Evolutionary conservation across 2,329 filamentous ascomycete genomes (phyloP).

Genomic region (Lachnellula occidentalis): DNA sequence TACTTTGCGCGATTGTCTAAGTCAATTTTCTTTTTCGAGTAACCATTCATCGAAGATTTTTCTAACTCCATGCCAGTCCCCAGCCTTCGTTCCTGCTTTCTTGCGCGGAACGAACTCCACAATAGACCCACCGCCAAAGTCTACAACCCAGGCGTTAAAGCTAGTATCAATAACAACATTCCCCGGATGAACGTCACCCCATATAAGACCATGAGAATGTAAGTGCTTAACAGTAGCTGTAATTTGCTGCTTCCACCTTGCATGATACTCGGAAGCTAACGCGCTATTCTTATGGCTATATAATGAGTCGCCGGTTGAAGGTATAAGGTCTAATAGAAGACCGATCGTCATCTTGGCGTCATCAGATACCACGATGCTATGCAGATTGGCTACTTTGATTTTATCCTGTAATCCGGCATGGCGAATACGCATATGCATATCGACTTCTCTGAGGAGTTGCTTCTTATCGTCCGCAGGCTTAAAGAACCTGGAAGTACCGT

Average conservation of each 20-base stretch:
- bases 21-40: conserved; percentile 7
- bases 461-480: conserved; percentile 8
- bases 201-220: conserved; percentile 16
- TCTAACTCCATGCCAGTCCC: conserved; percentile 11
- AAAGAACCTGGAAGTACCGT: conserved; percentile 9
- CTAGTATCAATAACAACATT: conserved; percentile 20
- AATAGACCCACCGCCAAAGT: conserved; percentile 21
- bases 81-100: conserved; percentile 12
- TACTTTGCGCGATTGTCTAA: background rate
- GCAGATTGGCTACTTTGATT: conserved; percentile 10
- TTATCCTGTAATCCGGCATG: conserved; percentile 10
- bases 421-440: conserved; percentile 11
- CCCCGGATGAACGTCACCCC: conserved; percentile 20
- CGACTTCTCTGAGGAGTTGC: conserved; percentile 13
- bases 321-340: conserved; percentile 15
- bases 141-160: conserved; percentile 15
- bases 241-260: conserved; percentile 12
- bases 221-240: conserved; percentile 12
- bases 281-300: conserved; percentile 3
- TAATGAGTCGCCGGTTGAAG: conserved; percentile 11
- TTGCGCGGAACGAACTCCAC: conserved; percentile 16
- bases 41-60: conserved; percentile 13
- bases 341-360: conserved; percentile 13
- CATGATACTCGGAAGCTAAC: conserved; percentile 8
- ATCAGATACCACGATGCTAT: conserved; percentile 9